Percentiles rank a stretch among this genome's conserved stretches.
phyloP scores from a whole-genome alignment of 805 yeast genomes.

The Lachancea nothofagi region DNA sequence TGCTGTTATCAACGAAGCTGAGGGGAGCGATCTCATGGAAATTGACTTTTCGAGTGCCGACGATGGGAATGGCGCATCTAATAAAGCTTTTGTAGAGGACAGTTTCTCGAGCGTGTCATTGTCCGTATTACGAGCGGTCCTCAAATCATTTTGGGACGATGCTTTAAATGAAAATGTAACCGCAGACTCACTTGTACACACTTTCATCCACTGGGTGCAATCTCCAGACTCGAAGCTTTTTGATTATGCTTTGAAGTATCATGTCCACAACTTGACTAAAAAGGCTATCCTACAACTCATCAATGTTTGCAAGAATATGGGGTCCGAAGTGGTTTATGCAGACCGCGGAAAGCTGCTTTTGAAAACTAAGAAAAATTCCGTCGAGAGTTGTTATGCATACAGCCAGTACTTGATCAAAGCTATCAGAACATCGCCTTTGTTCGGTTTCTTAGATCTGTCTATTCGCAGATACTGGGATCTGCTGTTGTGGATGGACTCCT shows the following conservation, averaged over 20 bases:
- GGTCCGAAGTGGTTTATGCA: constrained; percentile 76
- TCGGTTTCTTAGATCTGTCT: constrained; percentile 70
- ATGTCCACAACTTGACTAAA: constrained; percentile 78
- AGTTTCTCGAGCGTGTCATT: constrained; percentile 76
- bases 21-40: constrained; percentile 72
- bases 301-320: constrained; percentile 69
- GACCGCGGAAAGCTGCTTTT: constrained; percentile 68
- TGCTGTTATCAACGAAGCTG: constrained; percentile 77
- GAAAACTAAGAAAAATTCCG: constrained; percentile 67
- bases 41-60: constrained; percentile 32
- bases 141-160: constrained; percentile 91
- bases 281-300: constrained; percentile 76
- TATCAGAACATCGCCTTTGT: constrained; percentile 72
- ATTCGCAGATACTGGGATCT: constrained; percentile 85
- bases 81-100: constrained; percentile 60
- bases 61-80: constrained; percentile 20
- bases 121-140: constrained; percentile 60
- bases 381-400: constrained; percentile 85
- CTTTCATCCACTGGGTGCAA: constrained; percentile 82
- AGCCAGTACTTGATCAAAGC: constrained; percentile 79
- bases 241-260: constrained; percentile 76
- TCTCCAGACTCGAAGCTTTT: constrained; percentile 65
- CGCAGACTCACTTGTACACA: constrained; percentile 80
- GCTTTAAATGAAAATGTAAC: constrained; percentile 61
- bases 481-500: constrained; percentile 92